Evolutionary conservation across 2,329 filamentous ascomycete species (phyloP).

Genomic region (Calonectria pseudoturangicola): DNA sequence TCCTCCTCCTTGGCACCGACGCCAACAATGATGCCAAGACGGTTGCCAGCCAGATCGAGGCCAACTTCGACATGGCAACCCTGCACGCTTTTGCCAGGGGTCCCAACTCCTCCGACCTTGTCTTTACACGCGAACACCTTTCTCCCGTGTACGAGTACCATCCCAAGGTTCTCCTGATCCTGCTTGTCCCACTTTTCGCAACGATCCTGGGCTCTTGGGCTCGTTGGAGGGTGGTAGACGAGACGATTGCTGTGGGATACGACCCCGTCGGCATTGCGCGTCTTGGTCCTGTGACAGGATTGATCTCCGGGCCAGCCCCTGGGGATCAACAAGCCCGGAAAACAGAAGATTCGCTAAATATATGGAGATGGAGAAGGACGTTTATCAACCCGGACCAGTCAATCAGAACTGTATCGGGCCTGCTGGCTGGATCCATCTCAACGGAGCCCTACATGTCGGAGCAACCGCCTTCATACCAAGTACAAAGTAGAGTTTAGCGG

Average conservation of each 20-base stretch:
- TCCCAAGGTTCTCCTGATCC: constrained; percentile 32
- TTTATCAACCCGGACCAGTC: constrained; percentile 13
- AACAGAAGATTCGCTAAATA: background rate
- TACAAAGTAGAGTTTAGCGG: background rate
- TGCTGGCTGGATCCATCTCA: background rate
- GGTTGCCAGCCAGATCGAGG: constrained; percentile 40
- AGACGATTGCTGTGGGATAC: constrained; percentile 30
- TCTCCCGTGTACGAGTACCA: constrained; percentile 38
- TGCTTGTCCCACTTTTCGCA: constrained; percentile 37
- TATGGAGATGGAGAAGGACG: constrained; percentile 20
- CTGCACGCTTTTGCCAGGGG: constrained; percentile 38
- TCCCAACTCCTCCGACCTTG: constrained; percentile 37
- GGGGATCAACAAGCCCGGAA: background rate
- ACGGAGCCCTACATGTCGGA: constrained; percentile 2
- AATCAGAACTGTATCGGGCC: background rate
- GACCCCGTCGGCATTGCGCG: constrained; percentile 35
- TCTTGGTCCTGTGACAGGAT: constrained; percentile 24
- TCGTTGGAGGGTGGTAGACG: constrained; percentile 36
- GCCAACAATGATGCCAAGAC: constrained; percentile 34
- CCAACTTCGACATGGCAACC: constrained; percentile 45
- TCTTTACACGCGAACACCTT: background rate
- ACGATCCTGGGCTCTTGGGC: constrained; percentile 39
- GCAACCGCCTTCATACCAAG: constrained; percentile 7
- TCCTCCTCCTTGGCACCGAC: constrained; percentile 32
- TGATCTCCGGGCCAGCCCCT: background rate